These are phyloP conservation scores for Nematodospora anomalae DNA, from an alignment of 1,139 yeast genomes.

Conservation along the genomic window DNA sequence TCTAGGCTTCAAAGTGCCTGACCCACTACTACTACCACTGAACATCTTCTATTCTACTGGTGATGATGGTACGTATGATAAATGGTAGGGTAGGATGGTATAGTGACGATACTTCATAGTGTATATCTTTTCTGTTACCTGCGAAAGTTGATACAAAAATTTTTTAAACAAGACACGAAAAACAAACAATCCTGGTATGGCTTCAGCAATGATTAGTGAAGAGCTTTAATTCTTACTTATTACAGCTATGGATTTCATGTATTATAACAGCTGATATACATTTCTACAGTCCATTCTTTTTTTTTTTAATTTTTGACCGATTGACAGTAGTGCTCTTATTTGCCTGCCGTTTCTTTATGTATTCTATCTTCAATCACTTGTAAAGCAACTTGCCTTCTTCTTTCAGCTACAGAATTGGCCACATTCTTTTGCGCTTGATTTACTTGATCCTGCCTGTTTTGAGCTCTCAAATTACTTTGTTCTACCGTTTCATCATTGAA, in stretches of 20 bases:
- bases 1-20: constrained; percentile 25
- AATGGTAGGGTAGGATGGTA: no score
- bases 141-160: no score
- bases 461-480: constrained; percentile 71
- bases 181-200: no score
- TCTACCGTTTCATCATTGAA: constrained; percentile 72
- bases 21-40: constrained; percentile 2
- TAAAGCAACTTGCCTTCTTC: constrained; percentile 83
- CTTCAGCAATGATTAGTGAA: no score
- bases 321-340: not conserved
- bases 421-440: constrained; percentile 40
- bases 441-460: constrained; percentile 51
- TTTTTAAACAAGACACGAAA: no score
- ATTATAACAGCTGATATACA: no score
- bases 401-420: constrained; percentile 69
- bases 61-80: no score
- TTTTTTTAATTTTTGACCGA: not conserved
- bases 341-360: constrained; percentile 26
- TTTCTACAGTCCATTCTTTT: no score
- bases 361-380: constrained; percentile 80
- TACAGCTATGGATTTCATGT: no score
- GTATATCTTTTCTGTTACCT: no score
- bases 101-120: no score
- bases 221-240: no score
- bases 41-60: constrained; percentile 8